Conservation (phyloP, 1,139 yeast genomes). For the Geotrichum restrictum region DNA sequence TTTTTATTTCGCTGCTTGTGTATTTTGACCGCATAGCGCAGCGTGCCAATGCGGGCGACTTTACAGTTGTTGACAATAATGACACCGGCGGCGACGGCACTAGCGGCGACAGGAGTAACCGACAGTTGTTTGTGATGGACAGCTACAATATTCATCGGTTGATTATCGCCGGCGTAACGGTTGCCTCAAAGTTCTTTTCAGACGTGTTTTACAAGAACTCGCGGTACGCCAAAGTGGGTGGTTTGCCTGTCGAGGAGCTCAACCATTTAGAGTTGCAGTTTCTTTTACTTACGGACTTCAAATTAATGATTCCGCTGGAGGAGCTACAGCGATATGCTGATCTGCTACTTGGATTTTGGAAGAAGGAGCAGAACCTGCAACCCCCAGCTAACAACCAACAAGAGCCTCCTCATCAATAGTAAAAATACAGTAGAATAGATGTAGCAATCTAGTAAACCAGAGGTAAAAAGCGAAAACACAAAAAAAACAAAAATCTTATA, state of each 20-base stretch:
- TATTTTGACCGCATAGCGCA: constrained; percentile 93
- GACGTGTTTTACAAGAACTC: constrained; percentile 95
- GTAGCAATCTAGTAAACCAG: no score
- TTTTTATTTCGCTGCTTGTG: constrained; percentile 79
- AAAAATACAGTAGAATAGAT: no score
- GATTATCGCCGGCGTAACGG: constrained; percentile 94
- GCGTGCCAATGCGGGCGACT: constrained; percentile 61
- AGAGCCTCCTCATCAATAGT: no score
- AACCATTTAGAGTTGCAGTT: constrained; percentile 91
- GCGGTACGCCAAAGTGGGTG: constrained; percentile 96
- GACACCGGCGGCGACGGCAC: neutral
- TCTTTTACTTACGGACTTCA: constrained; percentile 75
- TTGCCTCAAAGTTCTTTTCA: constrained; percentile 89
- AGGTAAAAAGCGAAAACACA: no score
- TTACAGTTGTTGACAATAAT: constrained; percentile 20
- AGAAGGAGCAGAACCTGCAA: constrained; percentile 46
- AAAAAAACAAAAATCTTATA: no score
- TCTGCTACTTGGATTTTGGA: constrained; percentile 78
- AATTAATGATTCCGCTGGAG: constrained; percentile 80
- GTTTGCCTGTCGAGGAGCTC: constrained; percentile 87
- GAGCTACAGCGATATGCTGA: constrained; percentile 91
- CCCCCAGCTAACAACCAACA: neutral
- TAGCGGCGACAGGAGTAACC: constrained; percentile 24
- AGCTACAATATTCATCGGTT: constrained; percentile 91
- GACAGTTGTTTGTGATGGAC: constrained; percentile 85